Base-by-base conservation (phyloP, 495 filamentous ascomycete species). In the Aspergillus sclerotioniger region DNA sequence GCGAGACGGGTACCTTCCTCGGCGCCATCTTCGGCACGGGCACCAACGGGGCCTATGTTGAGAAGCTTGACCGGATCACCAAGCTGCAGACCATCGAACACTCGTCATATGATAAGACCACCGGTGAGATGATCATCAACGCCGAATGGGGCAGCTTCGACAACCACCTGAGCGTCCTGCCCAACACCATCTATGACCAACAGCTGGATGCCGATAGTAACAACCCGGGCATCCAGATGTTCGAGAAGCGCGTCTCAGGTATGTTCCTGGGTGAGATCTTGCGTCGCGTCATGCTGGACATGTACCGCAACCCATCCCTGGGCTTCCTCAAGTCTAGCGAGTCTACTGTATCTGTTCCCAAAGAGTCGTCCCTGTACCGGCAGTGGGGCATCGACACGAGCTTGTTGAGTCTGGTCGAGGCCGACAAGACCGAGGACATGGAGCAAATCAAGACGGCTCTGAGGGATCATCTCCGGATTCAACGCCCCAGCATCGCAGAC, bases 101-200 rank as follows among this genome's bases (percentile, higher is more conserved):
- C 53, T 75, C 72, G 28, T 80, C 87, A 19, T 95, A 89, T 62
- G 91, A 98, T 71, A 83, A 82, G 47, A 85, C 83, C 4, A 95
- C 92, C 0, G 91, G 92, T 17, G 84, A 92, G 54, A 98, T 98
- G 94, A 91, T 98, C 54, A 84, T 98, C 70, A 98, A 98, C 73
- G 93, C 91, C 3, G 94, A 98, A 76, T 98, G 94, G 94, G 94
- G 94, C 53, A 95, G 90, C 56, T 98, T 98, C 65, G 94, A 98
- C 75, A 98, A 98, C 77, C 82, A 88, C 60, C 81, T 98, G 62
- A 87, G 82, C 58, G 87, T 94, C 47, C 80, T 98, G 45, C 94
- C 95, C 16, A 87, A 84, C 66, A 98, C 94, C 0, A 71, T 82
- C 0, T 98, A 92, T 73, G 94, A 98, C 71, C 73, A 76, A 12